phyloP scores from a whole-genome alignment of 371 early-diverging fungal species.

The Entomophthora muscae region DNA sequence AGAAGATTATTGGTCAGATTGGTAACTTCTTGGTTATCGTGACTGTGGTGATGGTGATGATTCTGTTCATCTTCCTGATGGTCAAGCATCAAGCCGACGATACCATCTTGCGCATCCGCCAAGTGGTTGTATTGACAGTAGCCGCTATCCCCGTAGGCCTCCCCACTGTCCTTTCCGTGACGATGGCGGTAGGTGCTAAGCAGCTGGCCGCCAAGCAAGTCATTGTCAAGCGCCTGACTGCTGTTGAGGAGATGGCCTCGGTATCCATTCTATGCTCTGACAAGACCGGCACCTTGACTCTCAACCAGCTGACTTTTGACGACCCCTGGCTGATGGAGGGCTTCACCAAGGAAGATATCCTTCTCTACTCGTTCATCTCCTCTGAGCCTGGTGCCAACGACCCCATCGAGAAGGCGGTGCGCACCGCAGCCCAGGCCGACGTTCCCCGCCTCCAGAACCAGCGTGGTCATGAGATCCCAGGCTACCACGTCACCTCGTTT shows the following conservation, averaged over 20 bases:
- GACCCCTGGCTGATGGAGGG: conserved; percentile 60
- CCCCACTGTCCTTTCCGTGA: conserved; percentile 89
- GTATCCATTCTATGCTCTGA: conserved; percentile 89
- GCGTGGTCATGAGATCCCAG: conserved; percentile 41
- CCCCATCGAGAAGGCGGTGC: conserved; percentile 78
- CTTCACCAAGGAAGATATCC: conserved; percentile 61
- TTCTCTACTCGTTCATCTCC: conserved; percentile 66
- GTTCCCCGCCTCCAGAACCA: conserved; percentile 37
- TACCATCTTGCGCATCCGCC: no score
- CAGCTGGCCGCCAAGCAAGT: conserved; percentile 84
- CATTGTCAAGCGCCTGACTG: conserved; percentile 85
- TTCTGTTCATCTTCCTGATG: no score
- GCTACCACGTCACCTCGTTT: conserved; percentile 70
- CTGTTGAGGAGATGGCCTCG: conserved; percentile 89
- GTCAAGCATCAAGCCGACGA: no score
- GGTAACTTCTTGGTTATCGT: conserved; percentile 82
- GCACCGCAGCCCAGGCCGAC: conserved; percentile 55
- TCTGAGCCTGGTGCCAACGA: conserved; percentile 82
- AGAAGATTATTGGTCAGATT: conserved; percentile 76
- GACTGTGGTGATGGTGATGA: conserved; percentile 57
- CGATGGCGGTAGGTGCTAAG: conserved; percentile 90
- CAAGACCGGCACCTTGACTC: conserved; percentile 92
- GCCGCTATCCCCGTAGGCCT: conserved; percentile 95
- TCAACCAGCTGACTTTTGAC: conserved; percentile 79
- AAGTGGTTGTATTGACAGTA: conserved; percentile 80